These are phyloP conservation scores for Peronospora destructor DNA, from an alignment of 352 stramenopile species.

Conservation along the genomic window DNA sequence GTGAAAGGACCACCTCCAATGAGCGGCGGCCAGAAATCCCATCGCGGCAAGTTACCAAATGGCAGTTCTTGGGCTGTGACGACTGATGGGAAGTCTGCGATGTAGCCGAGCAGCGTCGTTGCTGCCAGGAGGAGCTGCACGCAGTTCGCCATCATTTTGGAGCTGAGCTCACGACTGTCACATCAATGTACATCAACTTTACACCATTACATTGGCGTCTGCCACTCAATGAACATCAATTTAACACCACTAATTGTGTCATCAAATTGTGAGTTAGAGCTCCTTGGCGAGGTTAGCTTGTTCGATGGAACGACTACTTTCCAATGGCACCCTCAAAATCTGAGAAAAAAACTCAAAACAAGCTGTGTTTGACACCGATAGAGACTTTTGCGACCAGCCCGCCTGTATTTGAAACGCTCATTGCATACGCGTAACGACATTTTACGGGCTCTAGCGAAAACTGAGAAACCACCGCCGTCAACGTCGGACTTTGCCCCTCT, in stretches of 20 bases:
- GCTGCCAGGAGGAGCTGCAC: not conserved
- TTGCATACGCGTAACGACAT: constrained; percentile 10
- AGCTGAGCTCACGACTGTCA: not conserved
- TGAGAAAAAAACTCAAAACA: no score
- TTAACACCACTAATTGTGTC: not conserved
- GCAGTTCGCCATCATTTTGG: not conserved
- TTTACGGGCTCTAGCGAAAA: constrained; percentile 4
- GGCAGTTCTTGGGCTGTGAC: not conserved
- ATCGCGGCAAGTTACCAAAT: constrained; percentile 27
- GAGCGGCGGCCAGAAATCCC: constrained; percentile 67
- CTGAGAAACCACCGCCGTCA: not conserved
- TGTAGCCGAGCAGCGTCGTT: not conserved
- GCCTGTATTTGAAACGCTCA: constrained; percentile 14
- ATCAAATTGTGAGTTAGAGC: no score
- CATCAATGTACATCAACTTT: not conserved
- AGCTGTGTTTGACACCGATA: not conserved
- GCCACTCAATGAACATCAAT: not conserved
- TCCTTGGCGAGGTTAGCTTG: no score
- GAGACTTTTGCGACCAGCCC: not conserved
- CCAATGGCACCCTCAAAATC: no score
- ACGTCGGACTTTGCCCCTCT: not conserved
- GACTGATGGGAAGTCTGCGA: not conserved
- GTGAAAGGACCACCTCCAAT: constrained; percentile 39
- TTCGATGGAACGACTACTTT: no score
- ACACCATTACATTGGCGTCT: not conserved